These are phyloP conservation scores for Quercus engelmannii DNA, from an alignment of 306 rosid species.

Conservation along the genomic window DNA sequence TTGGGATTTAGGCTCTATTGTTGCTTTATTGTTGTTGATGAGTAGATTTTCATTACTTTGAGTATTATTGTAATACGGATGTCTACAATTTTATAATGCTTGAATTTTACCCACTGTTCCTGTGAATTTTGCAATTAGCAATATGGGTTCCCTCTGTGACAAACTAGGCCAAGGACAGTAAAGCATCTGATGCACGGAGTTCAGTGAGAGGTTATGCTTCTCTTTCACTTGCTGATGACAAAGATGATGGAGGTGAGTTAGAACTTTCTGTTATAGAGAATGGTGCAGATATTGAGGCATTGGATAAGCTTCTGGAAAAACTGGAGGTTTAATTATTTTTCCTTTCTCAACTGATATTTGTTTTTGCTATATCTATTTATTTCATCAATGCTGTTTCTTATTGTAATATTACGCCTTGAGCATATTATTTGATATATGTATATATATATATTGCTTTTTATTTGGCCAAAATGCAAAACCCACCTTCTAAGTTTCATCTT, in stretches of 20 bases:
- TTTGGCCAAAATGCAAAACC: no score
- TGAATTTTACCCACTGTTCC: conserved; percentile 3
- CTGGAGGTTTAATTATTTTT: conserved; percentile 51
- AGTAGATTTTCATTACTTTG: not conserved
- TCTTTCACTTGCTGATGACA: conserved; percentile 49
- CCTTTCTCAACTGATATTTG: conserved; percentile 5
- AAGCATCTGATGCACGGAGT: conserved; percentile 50
- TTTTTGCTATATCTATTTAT: not conserved
- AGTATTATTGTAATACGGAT: not conserved
- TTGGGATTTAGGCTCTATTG: not conserved
- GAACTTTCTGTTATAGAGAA: conserved; percentile 58
- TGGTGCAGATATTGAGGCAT: conserved; percentile 41
- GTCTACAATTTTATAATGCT: not conserved
- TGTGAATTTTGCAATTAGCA: conserved; percentile 50
- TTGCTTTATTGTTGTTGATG: not conserved
- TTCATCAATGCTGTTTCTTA: conserved; percentile 1
- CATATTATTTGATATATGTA: not conserved
- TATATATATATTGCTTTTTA: no score
- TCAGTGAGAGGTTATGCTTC: conserved; percentile 62
- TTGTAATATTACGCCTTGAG: conserved; percentile 1
- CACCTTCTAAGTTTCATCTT: no score
- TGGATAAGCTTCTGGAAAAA: conserved; percentile 67
- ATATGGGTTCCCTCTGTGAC: conserved; percentile 98
- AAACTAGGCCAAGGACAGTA: conserved; percentile 64
- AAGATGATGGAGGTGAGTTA: conserved; percentile 47